These are phyloP conservation scores for Poronia punctata DNA, from an alignment of 495 filamentous ascomycete genomes.

Conservation along the genomic window DNA sequence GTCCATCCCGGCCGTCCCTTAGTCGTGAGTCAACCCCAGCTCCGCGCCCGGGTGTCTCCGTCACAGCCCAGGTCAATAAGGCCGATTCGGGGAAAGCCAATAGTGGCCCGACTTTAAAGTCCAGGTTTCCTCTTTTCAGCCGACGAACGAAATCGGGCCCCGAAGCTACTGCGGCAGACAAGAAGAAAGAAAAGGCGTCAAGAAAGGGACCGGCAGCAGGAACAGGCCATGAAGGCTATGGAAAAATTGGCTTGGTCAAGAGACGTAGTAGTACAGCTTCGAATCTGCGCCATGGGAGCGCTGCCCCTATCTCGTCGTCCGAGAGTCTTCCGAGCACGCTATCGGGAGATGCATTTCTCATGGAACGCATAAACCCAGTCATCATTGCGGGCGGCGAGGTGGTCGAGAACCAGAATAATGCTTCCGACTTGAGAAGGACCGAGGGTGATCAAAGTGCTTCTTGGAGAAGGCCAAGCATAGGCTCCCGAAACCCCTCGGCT, in stretches of 20 bases:
- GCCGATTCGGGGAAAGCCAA: slow-evolving; percentile 24
- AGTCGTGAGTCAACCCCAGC: slow-evolving; percentile 33
- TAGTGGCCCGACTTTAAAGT: slow-evolving; percentile 39
- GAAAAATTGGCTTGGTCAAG: slow-evolving; percentile 54
- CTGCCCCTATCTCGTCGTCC: slow-evolving; percentile 42
- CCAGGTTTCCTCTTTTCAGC: slow-evolving; percentile 70
- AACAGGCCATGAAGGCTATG: slow-evolving; percentile 95
- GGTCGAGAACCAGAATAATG: slow-evolving; percentile 50
- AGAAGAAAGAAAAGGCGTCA: slow-evolving; percentile 45
- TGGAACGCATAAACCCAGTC: slow-evolving; percentile 77
- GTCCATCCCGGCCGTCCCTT: slow-evolving; percentile 24
- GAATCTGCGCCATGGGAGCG: slow-evolving; percentile 34
- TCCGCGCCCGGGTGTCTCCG: slow-evolving; percentile 23
- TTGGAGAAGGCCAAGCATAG: slow-evolving; percentile 42
- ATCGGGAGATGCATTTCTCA: slow-evolving; percentile 48
- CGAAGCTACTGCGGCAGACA: slow-evolving; percentile 41
- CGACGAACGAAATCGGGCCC: slow-evolving; percentile 63
- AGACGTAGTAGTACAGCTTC: slow-evolving; percentile 53
- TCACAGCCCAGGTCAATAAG: slow-evolving; percentile 18
- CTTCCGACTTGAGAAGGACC: slow-evolving; percentile 48
- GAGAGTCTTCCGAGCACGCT: slow-evolving; percentile 38
- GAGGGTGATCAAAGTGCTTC: slow-evolving; percentile 57
- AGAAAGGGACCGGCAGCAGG: slow-evolving; percentile 86
- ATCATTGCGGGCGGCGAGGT: slow-evolving; percentile 72
- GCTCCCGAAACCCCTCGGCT: slow-evolving; percentile 37